These are phyloP conservation scores for Plasmodium adleri DNA, from an alignment of 169 alveolate genomes.

Conservation along the genomic window DNA sequence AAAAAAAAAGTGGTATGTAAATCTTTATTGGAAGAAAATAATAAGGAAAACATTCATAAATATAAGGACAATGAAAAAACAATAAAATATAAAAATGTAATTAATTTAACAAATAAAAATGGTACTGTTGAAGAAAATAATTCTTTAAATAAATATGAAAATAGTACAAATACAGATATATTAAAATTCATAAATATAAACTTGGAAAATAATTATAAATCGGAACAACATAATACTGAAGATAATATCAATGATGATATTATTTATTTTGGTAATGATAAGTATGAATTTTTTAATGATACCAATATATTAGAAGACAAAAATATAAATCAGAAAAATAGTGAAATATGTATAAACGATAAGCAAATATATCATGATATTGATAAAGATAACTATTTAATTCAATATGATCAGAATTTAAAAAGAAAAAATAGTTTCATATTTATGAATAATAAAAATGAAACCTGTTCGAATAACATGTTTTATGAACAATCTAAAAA, in stretches of 20 bases:
- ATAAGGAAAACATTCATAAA: neutral
- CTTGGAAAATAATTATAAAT: neutral
- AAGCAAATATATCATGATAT: neutral
- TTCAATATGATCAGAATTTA: neutral
- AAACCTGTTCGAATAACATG: neutral
- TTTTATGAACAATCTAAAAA: neutral
- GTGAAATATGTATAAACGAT: neutral
- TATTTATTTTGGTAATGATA: constrained; percentile 49
- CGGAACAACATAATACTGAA: neutral
- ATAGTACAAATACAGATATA: neutral
- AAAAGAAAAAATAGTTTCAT: neutral
- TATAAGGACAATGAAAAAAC: neutral
- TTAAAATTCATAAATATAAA: neutral
- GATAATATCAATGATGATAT: constrained; percentile 12
- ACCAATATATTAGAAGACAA: neutral
- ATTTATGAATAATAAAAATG: neutral
- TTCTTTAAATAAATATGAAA: neutral
- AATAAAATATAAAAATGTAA: neutral
- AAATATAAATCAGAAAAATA: neutral
- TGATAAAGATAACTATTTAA: neutral
- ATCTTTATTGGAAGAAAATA: too few species aligned
- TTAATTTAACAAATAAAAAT: neutral
- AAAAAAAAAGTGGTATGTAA: neutral
- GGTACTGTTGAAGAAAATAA: constrained; percentile 1
- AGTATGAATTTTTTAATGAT: constrained; percentile 21